phyloP scores from a whole-genome alignment of 805 yeast species.

The Saccharomycopsis synnaedendra region DNA sequence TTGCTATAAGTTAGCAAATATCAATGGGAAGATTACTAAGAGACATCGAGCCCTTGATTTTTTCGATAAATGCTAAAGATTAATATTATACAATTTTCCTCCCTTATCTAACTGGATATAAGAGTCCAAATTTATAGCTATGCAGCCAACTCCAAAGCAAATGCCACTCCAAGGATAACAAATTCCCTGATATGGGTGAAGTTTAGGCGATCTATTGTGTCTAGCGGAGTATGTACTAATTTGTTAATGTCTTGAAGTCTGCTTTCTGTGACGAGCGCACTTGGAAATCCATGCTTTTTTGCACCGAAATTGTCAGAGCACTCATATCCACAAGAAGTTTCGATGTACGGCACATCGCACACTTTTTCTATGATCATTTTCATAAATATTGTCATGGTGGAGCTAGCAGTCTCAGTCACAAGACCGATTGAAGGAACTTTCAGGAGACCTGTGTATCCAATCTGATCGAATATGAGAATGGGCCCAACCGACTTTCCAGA shows the following conservation, averaged over 20 bases:
- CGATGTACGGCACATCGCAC: conserved; percentile 49
- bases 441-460: conserved; percentile 50
- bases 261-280: conserved; percentile 73
- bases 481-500: conserved; percentile 39
- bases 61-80: background rate
- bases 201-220: conserved; percentile 72
- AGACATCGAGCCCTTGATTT: background rate
- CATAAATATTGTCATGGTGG: conserved; percentile 44
- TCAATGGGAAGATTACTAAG: too few relatives aligned
- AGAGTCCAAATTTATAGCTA: background rate
- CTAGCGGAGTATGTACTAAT: conserved; percentile 66
- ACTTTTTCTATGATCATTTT: conserved; percentile 51
- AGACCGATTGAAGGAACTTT: conserved; percentile 45
- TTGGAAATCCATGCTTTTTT: conserved; percentile 69
- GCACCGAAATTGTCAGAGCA: conserved; percentile 94
- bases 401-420: conserved; percentile 57
- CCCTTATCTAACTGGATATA: background rate
- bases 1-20: too few relatives aligned
- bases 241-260: conserved; percentile 53
- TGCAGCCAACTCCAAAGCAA: conserved; percentile 57
- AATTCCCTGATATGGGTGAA: conserved; percentile 75
- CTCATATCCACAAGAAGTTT: conserved; percentile 80
- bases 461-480: conserved; percentile 93
- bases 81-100: background rate
- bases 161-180: conserved; percentile 65